Conservation (phyloP, 108 stramenopile genomes). For the Nannochloropsis salina region DNA sequence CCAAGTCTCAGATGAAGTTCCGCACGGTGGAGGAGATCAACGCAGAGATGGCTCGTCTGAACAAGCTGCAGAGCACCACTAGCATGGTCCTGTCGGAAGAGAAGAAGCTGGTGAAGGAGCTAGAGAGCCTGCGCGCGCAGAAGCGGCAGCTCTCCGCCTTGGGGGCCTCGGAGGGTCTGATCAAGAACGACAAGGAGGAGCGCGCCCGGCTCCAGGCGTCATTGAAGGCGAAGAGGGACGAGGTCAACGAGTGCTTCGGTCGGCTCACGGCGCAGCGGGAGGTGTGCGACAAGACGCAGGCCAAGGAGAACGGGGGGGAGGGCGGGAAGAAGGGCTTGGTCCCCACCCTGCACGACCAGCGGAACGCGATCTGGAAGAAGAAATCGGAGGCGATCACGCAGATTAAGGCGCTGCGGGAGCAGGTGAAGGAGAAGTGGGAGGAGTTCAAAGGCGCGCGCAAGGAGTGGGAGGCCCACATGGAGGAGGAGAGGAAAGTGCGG, state of each 20-base stretch:
- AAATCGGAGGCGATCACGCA: slow-evolving; percentile 38
- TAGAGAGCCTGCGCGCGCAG: slow-evolving; percentile 52
- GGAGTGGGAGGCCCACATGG: slow-evolving; percentile 61
- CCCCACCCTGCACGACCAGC: slow-evolving; percentile 62
- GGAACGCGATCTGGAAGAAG: slow-evolving; percentile 63
- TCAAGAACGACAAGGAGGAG: neutral
- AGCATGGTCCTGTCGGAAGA: slow-evolving; percentile 87
- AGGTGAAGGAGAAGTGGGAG: slow-evolving; percentile 43
- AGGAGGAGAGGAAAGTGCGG: slow-evolving; percentile 75
- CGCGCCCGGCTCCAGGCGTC: neutral
- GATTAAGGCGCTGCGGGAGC: neutral
- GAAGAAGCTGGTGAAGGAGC: slow-evolving; percentile 91
- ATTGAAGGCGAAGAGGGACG: neutral
- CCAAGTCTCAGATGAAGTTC: slow-evolving; percentile 62
- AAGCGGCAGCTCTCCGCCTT: neutral
- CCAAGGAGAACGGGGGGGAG: slow-evolving; percentile 54
- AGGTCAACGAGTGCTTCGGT: slow-evolving; percentile 50
- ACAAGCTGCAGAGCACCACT: slow-evolving; percentile 75
- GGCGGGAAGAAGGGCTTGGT: slow-evolving; percentile 58
- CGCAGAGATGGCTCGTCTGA: slow-evolving; percentile 67
- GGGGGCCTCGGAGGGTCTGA: neutral
- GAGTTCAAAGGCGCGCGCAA: slow-evolving; percentile 70
- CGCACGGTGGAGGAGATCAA: slow-evolving; percentile 73
- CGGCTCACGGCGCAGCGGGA: slow-evolving; percentile 66
- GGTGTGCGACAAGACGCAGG: slow-evolving; percentile 61